Evolutionary conservation across 2,329 filamentous ascomycete species (phyloP), one percentile per base, ranked within the genome.

Genomic region (Fusarium proliferatum): DNA sequence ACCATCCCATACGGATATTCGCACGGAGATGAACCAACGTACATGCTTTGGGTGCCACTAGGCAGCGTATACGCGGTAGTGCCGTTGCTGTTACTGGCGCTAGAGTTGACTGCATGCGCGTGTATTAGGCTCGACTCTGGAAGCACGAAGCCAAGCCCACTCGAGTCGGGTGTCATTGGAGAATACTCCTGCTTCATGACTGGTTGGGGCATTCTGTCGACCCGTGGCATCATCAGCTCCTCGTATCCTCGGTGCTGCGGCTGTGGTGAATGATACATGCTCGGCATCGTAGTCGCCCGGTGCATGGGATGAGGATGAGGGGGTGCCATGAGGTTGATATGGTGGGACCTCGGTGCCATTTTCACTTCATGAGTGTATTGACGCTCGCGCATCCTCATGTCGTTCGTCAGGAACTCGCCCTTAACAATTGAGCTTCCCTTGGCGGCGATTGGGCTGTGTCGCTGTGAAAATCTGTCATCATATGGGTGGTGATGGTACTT

Each of bases 321-420:
- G n/a, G 66, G 62, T 38, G 48, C 67, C 48, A 72, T 62, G 52
- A 65, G 42, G 39, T 45, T 59, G 61, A 59, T 55, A 46, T 57
- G 66, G 57, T 76, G 75, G 36, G 67, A 76, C 45, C 76, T 70
- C 36, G 72, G 71, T 63, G 71, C 48, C 66, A 78, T 71, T 28
- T 79, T 61, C 58, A 65, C 59, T 51, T 62, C 67, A 26, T 76
- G 75, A 17, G 68, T 61, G 58, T 73, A 75, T 52, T 67, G 73
- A 34, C 72, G 78, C 55, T 72, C 72, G 42, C 78, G 76, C 56
- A 75, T 53, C 51, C 73, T 72, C 21, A 77, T 73, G 43, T 75
- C 79, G 61, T 75, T 79, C 16, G 81, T 76, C 12, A 80, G 79
- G 23, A 74, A 77, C 13, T 82, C 82, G 61, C 81, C 81, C 52